A percentile compares a stretch with the other conserved stretches of the same genome.
Evolutionary conservation across 2,329 filamentous ascomycete genomes (phyloP).

Genomic region (Neoscytalidium dimidiatum): DNA sequence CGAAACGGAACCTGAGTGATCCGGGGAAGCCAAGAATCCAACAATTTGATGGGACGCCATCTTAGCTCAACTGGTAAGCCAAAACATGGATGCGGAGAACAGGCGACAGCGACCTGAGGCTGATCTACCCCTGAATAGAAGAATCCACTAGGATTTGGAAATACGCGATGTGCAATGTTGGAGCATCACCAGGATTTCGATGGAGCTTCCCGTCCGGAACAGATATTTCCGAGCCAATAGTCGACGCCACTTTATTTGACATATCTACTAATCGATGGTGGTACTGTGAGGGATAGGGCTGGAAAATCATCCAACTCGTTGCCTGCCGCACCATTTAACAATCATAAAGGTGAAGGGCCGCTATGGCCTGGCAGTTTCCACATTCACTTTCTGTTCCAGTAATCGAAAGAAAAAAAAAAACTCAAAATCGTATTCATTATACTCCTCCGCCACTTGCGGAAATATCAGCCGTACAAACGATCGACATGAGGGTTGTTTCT

Average conservation of each 20-base stretch:
- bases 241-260: neutral
- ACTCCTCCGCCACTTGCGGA: neutral
- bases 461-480: neutral
- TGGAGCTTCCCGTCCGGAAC: neutral
- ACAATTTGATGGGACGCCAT: neutral
- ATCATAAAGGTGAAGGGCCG: no score
- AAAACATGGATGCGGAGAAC: neutral
- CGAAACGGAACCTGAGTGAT: neutral
- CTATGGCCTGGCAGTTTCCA: no score
- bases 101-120: neutral
- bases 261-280: no score
- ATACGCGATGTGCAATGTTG: neutral
- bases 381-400: no score
- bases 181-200: neutral
- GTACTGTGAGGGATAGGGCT: no score
- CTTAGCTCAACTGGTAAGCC: neutral
- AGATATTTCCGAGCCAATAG: neutral
- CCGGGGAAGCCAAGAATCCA: neutral
- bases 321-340: no score
- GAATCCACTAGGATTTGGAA: neutral
- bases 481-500: constrained; percentile 1
- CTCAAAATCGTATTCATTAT: no score
- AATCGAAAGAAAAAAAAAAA: no score
- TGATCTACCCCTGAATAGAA: neutral
- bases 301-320: no score